A percentile compares a stretch with the other conserved stretches of the same genome.
phyloP scores from a whole-genome alignment of 495 filamentous ascomycete genomes.

The Platismatia glauca region DNA sequence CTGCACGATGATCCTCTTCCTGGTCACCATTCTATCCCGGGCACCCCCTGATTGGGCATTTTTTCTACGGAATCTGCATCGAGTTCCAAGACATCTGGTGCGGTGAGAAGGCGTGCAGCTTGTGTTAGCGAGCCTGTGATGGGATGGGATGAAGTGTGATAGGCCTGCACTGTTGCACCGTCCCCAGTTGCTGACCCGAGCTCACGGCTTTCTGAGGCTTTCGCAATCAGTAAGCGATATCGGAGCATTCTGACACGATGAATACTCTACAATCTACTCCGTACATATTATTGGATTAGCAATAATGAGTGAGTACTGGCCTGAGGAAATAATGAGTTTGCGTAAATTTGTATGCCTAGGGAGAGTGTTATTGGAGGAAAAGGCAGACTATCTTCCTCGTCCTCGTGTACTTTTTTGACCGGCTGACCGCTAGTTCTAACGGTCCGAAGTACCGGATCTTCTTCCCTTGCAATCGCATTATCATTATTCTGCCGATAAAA shows the following conservation, averaged over 20 bases:
- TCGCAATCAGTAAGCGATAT: neutral
- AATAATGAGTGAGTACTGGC: rapidly evolving
- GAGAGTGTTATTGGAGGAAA: neutral
- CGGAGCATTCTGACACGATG: too few relatives aligned
- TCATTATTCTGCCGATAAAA: too few relatives aligned
- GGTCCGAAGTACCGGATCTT: neutral
- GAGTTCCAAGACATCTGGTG: neutral
- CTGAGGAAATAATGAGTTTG: neutral
- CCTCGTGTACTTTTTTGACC: too few relatives aligned
- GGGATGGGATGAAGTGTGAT: neutral
- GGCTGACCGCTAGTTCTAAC: neutral
- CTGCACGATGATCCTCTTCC: too few relatives aligned
- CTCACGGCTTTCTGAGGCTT: neutral
- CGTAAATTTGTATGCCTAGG: too few relatives aligned
- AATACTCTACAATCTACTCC: too few relatives aligned
- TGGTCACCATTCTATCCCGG: too few relatives aligned
- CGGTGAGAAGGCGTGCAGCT: neutral
- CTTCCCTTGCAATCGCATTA: neutral
- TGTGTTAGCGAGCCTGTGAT: neutral
- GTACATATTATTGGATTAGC: too few relatives aligned
- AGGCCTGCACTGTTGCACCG: neutral
- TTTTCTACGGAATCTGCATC: neutral
- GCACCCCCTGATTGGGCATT: neutral
- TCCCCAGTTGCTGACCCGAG: neutral
- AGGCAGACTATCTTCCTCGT: too few relatives aligned